Conservation (phyloP, 139 green algal genomes). For the Haematococcus sp. region DNA sequence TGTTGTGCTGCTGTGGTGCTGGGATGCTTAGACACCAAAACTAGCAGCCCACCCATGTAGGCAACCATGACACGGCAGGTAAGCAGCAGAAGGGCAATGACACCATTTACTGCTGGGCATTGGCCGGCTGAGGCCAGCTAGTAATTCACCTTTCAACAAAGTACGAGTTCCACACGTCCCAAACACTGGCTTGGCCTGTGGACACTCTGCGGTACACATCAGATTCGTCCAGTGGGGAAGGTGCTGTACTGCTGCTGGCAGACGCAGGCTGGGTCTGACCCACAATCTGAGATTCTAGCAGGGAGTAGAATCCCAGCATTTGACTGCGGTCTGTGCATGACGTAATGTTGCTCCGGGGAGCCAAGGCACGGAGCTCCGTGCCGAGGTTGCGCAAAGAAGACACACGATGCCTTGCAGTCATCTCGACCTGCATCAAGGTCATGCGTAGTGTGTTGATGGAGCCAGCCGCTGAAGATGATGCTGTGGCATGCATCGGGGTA, state of each 20-base stretch:
- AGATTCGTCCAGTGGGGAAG: not conserved
- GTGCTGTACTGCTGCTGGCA: not conserved
- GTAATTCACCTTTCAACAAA: conserved; percentile 15
- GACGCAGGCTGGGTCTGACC: not conserved
- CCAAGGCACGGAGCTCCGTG: not conserved
- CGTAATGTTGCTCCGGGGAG: not conserved
- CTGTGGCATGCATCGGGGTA: too few relatives aligned
- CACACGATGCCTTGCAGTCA: not conserved
- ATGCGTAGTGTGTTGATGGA: not conserved
- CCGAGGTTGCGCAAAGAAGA: not conserved
- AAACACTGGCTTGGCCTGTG: conserved; percentile 25
- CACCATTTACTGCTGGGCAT: too few relatives aligned
- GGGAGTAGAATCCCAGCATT: conserved; percentile 27
- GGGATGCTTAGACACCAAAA: too few relatives aligned
- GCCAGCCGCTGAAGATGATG: too few relatives aligned
- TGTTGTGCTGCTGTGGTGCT: too few relatives aligned
- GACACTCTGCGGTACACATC: conserved; percentile 21
- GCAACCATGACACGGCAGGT: too few relatives aligned
- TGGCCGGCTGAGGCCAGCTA: too few relatives aligned
- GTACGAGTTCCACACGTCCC: conserved; percentile 27
- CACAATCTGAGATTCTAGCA: conserved; percentile 16
- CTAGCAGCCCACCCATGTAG: too few relatives aligned
- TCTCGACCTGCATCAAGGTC: not conserved
- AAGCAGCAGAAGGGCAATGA: too few relatives aligned
- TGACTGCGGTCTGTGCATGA: not conserved